These are phyloP conservation scores for Hypoxylon cercidicola DNA, from an alignment of 495 filamentous ascomycete species.

Conservation along the genomic window DNA sequence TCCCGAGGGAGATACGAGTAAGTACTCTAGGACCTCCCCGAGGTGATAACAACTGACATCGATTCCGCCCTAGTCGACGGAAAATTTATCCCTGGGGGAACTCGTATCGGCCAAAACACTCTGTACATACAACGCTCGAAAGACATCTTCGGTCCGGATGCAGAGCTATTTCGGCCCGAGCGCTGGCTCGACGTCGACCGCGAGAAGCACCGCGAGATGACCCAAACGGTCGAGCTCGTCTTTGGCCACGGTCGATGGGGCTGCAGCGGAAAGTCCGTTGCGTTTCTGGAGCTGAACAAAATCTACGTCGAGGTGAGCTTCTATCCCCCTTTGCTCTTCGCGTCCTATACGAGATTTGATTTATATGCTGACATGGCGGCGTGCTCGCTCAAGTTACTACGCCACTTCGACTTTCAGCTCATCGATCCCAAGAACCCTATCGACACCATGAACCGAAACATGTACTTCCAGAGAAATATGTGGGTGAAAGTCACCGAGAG, in stretches of 20 bases:
- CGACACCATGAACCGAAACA: slow-evolving; percentile 27
- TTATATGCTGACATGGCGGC: slow-evolving; percentile 9
- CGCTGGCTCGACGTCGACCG: slow-evolving; percentile 59
- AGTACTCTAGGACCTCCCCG: slow-evolving; percentile 49
- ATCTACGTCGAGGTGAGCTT: slow-evolving; percentile 59
- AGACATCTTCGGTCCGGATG: slow-evolving; percentile 58
- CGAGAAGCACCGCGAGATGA: slow-evolving; percentile 49
- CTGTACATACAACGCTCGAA: slow-evolving; percentile 43
- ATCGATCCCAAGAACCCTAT: slow-evolving; percentile 28
- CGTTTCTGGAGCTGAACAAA: slow-evolving; percentile 61
- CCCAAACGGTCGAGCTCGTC: slow-evolving; percentile 43
- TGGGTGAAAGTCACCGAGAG: slow-evolving; percentile 45
- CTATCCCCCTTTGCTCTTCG: background rate
- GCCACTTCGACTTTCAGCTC: slow-evolving; percentile 35
- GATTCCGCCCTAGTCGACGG: slow-evolving; percentile 55
- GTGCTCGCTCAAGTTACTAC: slow-evolving; percentile 15
- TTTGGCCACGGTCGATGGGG: slow-evolving; percentile 50
- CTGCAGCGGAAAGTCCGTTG: slow-evolving; percentile 53
- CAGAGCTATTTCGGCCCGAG: slow-evolving; percentile 60
- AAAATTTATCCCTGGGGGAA: slow-evolving; percentile 66
- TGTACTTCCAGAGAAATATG: slow-evolving; percentile 47
- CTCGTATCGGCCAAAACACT: slow-evolving; percentile 57
- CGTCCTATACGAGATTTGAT: no score
- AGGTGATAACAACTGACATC: slow-evolving; percentile 55
- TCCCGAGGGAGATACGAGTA: slow-evolving; percentile 48